phyloP scores from a whole-genome alignment of 2,329 filamentous ascomycete species.

The Curvularia hawaiiensis region DNA sequence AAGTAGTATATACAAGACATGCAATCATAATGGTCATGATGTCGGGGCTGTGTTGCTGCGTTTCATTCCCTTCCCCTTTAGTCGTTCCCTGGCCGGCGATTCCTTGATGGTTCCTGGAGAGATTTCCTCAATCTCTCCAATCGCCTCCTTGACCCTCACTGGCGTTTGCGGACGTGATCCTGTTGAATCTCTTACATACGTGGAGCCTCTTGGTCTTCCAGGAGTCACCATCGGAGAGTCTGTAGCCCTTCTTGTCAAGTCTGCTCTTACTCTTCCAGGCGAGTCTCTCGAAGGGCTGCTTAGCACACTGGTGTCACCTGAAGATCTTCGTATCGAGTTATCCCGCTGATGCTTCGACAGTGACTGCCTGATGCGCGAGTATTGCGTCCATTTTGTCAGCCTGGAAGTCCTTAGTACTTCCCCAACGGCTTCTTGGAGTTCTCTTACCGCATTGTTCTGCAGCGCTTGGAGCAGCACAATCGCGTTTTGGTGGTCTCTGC shows the following conservation, averaged over 20 bases:
- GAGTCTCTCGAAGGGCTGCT: conserved; percentile 11
- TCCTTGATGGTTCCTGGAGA: conserved; percentile 13
- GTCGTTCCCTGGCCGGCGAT: conserved; percentile 10
- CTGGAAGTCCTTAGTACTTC: conserved; percentile 25
- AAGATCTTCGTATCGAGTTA: conserved; percentile 27
- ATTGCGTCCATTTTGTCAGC: conserved; percentile 28
- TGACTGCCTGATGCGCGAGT: conserved; percentile 29
- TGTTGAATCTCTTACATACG: neutral
- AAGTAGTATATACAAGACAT: conserved; percentile 12
- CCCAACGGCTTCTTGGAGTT: conserved; percentile 12
- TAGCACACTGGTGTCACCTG: conserved; percentile 7
- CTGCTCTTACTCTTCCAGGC: conserved; percentile 9
- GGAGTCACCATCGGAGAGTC: conserved; percentile 5
- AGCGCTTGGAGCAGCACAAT: conserved; percentile 44
- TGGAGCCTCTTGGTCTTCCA: conserved; percentile 9
- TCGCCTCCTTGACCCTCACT: conserved; percentile 4
- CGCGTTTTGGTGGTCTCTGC: conserved; percentile 44
- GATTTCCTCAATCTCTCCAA: conserved; percentile 11
- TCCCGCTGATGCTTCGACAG: conserved; percentile 30
- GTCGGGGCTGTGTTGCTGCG: conserved; percentile 10
- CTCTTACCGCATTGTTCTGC: conserved; percentile 40
- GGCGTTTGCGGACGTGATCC: conserved; percentile 8
- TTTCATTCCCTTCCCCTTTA: conserved; percentile 18
- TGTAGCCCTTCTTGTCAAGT: conserved; percentile 12
- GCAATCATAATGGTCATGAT: conserved; percentile 7